These are phyloP conservation scores for Rhodofomes roseus DNA, from an alignment of 1,284 basidiomycete species.

Conservation along the genomic window DNA sequence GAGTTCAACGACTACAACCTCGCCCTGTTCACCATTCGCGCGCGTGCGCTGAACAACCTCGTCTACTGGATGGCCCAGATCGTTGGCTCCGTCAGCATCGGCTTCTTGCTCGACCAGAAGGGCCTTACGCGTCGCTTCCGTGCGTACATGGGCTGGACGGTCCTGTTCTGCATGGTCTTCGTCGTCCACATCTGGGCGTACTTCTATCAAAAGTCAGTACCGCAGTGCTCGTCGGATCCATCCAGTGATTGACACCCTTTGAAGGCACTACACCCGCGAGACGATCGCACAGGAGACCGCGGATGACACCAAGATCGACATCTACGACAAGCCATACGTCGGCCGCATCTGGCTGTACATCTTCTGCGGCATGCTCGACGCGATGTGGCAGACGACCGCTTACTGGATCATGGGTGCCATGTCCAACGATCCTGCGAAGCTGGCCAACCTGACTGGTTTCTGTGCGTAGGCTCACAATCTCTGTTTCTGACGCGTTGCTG, in stretches of 20 bases:
- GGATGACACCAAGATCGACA: constrained; percentile 44
- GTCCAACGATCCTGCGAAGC: constrained; percentile 42
- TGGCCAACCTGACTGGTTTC: constrained; percentile 46
- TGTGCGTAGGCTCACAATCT: constrained; percentile 29
- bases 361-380: constrained; percentile 46
- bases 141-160: constrained; percentile 59
- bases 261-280: constrained; percentile 58
- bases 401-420: constrained; percentile 55
- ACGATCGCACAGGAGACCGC: constrained; percentile 30
- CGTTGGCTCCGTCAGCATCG: constrained; percentile 59
- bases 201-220: constrained; percentile 60
- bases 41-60: constrained; percentile 62
- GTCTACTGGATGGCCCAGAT: constrained; percentile 70
- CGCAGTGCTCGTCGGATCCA: background rate
- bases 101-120: constrained; percentile 56
- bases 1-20: constrained; percentile 68
- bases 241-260: background rate
- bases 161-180: constrained; percentile 60
- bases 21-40: constrained; percentile 64
- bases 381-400: constrained; percentile 59
- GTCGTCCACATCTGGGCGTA: constrained; percentile 66
- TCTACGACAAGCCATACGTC: constrained; percentile 48
- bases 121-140: constrained; percentile 52
- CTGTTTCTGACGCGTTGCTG: background rate
- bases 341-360: constrained; percentile 57